Evolutionary conservation across 805 yeast species (phyloP).

Genomic region (Wickerhamiella occidentalis): DNA sequence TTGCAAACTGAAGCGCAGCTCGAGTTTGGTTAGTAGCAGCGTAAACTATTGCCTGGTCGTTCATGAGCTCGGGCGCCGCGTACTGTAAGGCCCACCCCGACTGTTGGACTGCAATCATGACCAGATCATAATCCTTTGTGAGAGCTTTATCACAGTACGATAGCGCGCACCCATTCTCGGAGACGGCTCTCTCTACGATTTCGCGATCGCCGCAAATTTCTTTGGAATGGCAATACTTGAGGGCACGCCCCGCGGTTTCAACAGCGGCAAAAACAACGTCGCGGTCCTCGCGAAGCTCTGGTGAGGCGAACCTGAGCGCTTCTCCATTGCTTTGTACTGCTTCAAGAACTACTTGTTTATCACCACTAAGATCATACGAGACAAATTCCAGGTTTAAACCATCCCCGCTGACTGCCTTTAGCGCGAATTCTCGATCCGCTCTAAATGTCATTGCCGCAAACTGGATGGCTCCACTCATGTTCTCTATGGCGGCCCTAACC

Average conservation of each 20-base stretch:
- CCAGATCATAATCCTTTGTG: not conserved
- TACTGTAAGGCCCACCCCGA: not conserved
- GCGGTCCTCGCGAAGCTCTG: not conserved
- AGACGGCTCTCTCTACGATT: not conserved
- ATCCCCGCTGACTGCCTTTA: not conserved
- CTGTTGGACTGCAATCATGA: not conserved
- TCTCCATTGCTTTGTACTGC: not conserved
- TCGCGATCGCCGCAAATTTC: slow-evolving; percentile 1
- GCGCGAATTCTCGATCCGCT: not conserved
- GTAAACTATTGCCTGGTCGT: not conserved
- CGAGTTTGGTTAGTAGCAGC: not conserved
- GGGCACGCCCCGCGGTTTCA: not conserved
- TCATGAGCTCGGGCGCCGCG: not conserved
- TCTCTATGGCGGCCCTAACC: not conserved
- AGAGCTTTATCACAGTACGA: not conserved
- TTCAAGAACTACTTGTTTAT: not conserved
- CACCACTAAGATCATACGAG: slow-evolving; percentile 1
- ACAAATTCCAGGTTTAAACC: not conserved
- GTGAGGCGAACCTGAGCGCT: slow-evolving; percentile 1
- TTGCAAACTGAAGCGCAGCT: not conserved
- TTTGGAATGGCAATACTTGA: not conserved
- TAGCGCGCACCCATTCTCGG: not conserved
- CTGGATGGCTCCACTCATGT: not conserved
- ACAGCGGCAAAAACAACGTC: slow-evolving; percentile 2
- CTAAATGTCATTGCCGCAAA: not conserved